Conservation (phyloP, 768 basidiomycete species). For the Pisolithus orientalis region DNA sequence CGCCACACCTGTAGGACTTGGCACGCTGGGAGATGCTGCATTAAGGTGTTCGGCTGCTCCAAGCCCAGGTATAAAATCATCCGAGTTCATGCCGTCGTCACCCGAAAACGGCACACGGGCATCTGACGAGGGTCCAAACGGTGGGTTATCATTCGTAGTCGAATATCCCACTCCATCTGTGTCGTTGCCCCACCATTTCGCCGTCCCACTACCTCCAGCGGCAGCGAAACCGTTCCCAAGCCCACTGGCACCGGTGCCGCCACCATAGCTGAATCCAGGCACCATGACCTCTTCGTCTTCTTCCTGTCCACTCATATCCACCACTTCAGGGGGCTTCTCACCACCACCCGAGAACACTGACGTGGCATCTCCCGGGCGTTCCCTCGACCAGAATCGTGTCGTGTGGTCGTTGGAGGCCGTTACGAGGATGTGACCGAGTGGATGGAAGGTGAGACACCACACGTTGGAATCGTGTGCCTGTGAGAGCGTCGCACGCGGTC, state of each 20-base stretch:
- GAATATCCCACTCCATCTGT: not conserved
- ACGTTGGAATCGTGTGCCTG: constrained; percentile 98
- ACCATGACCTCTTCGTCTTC: constrained; percentile 70
- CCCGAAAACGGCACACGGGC: constrained; percentile 19
- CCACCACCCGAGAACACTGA: constrained; percentile 75
- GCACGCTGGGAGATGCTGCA: not conserved
- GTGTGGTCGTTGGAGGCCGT: constrained; percentile 98
- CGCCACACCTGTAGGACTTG: constrained; percentile 2
- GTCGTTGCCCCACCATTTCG: constrained; percentile 31
- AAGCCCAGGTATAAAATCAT: constrained; percentile 64
- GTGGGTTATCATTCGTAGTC: not conserved
- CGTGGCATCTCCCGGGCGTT: constrained; percentile 75
- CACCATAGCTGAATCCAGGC: constrained; percentile 60
- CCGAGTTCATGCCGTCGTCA: constrained; percentile 30
- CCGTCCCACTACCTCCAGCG: constrained; percentile 38
- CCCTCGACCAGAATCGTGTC: constrained; percentile 96
- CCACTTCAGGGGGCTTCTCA: constrained; percentile 74
- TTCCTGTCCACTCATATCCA: constrained; percentile 54
- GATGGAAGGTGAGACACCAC: constrained; percentile 93
- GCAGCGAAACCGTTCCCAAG: constrained; percentile 15
- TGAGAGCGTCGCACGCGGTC: constrained; percentile 78
- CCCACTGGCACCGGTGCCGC: constrained; percentile 20
- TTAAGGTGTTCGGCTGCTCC: constrained; percentile 31
- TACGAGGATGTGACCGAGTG: constrained; percentile 90
- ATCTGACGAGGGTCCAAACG: constrained; percentile 11